Evolutionary conservation across 306 rosid genomes (phyloP), one percentile per base, ranked within the genome.

Genomic region (Styphnolobium japonicum): DNA sequence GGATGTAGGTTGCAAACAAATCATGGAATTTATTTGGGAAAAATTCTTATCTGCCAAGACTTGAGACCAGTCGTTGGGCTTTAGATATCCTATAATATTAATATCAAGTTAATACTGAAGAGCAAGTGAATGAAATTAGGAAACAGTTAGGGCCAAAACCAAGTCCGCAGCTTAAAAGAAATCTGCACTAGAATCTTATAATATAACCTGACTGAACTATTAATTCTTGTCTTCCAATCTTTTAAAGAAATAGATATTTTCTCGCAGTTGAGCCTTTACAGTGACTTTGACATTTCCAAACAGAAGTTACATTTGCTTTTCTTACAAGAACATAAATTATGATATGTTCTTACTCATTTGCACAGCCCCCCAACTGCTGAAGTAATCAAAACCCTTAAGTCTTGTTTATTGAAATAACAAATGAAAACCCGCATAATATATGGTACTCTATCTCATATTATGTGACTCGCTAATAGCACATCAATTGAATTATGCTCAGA

Each of bases 321-420:
- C 66, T 10, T n/a, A n/a, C 31, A 25, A 52, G 21, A 11, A 51
- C 75, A 71, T 53, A 53, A 83, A 77, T 70, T 40, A 71, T 16
- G 8, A 52, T 2, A 29, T 82, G n/a, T 25, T 62, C 72, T 52
- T 33, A 10, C 46, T 61, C 34, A 16, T 4, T 2, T 8, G 21
- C 40, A 33, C 18, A 46, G 6, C 71, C 19, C 4, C 16, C 27
- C 18, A 61, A 43, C 29, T 1, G 57, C 40, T 23, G 2, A 19
- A 45, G 14, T 61, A 31, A 61, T 0, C 43, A 27, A 27, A 27
- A 11, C 45, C 21, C 33, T 49, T 2, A 70, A 49, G 43, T 16
- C 10, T 49, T 33, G 29, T 73, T 62, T 45, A 53, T 69, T 61
- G 36, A 53, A 80, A 29, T 33, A 63, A 16, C 46, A 55, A 71